Percentiles rank a stretch among this genome's conserved stretches.
Evolutionary conservation across 2,329 filamentous ascomycete genomes (phyloP).

Genomic region (Pseudogymnoascus sp.): DNA sequence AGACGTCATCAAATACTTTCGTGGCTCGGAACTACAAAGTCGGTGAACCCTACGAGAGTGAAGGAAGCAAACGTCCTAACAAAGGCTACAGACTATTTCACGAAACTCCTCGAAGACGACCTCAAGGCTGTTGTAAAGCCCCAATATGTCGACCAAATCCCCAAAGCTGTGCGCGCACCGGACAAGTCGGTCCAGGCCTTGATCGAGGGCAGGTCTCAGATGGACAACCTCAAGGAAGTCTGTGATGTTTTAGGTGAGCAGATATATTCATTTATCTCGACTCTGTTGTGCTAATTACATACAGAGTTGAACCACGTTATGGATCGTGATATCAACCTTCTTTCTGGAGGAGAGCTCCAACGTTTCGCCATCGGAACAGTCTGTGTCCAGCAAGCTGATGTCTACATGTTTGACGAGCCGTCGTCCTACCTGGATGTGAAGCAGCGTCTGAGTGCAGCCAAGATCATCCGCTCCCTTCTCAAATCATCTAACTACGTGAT

Average conservation of each 20-base stretch:
- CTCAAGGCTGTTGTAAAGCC: conserved; percentile 98
- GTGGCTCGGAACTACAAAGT: conserved; percentile 96
- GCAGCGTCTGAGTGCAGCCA: conserved; percentile 87
- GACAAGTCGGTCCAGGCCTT: conserved; percentile 72
- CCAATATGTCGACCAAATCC: conserved; percentile 98
- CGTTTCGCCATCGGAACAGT: conserved; percentile 95
- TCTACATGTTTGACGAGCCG: conserved; percentile 99
- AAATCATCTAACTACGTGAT: conserved; percentile 91
- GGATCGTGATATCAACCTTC: conserved; percentile 79
- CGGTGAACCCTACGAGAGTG: conserved; percentile 29
- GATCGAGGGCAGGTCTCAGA: conserved; percentile 65
- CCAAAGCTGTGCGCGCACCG: conserved; percentile 75
- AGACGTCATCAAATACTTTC: conserved; percentile 96
- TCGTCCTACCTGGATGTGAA: conserved; percentile 99
- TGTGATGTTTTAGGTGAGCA: conserved; percentile 60
- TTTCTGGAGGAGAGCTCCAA: conserved; percentile 97
- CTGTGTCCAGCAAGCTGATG: conserved; percentile 91
- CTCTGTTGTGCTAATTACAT: conserved; percentile 2
- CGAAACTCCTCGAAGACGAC: conserved; percentile 93
- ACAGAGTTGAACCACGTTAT: conserved; percentile 77
- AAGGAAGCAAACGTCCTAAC: conserved; percentile 12
- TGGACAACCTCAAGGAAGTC: conserved; percentile 75
- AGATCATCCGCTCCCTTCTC: conserved; percentile 85
- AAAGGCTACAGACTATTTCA: conserved; percentile 74
- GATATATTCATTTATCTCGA: neutral